These are phyloP conservation scores for Chlamydomonas sp. DNA, from an alignment of 139 green algal species.

Conservation along the genomic window DNA sequence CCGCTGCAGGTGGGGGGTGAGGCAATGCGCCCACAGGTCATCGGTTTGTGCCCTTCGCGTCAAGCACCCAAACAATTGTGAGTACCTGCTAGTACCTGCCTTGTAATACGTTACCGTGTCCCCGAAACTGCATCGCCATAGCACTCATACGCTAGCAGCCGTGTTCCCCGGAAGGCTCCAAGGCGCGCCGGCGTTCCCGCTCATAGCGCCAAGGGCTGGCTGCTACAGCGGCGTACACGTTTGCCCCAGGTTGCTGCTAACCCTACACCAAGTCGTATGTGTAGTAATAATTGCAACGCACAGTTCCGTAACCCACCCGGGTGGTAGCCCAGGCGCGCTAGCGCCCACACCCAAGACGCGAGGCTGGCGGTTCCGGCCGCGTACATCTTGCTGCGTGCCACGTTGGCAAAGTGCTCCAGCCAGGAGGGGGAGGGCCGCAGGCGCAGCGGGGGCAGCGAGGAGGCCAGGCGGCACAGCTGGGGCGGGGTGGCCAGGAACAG, in stretches of 20 bases:
- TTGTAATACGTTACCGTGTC: too few relatives aligned
- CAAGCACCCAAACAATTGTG: too few relatives aligned
- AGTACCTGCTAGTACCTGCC: too few relatives aligned
- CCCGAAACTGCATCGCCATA: background rate
- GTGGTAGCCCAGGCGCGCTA: slow-evolving; percentile 12
- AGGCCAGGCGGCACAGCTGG: slow-evolving; percentile 28
- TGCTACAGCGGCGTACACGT: background rate
- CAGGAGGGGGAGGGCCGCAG: background rate
- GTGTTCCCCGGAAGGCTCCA: background rate
- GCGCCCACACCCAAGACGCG: background rate
- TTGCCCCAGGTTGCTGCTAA: background rate
- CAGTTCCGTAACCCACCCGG: background rate
- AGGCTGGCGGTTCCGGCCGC: background rate
- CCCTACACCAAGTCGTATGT: too few relatives aligned
- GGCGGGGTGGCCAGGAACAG: slow-evolving; percentile 16
- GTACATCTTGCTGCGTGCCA: slow-evolving; percentile 28
- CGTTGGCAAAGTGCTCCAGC: slow-evolving; percentile 8
- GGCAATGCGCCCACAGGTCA: too few relatives aligned
- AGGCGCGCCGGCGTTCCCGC: background rate
- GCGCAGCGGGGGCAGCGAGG: background rate
- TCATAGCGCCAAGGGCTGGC: background rate
- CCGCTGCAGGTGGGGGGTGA: too few relatives aligned
- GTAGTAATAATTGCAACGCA: background rate
- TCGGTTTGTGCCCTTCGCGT: too few relatives aligned
- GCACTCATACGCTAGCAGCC: background rate